A percentile compares a stretch with the other conserved stretches of the same genome.
phyloP scores from a whole-genome alignment of 2,329 filamentous ascomycete genomes.

The Trichoderma sp. region DNA sequence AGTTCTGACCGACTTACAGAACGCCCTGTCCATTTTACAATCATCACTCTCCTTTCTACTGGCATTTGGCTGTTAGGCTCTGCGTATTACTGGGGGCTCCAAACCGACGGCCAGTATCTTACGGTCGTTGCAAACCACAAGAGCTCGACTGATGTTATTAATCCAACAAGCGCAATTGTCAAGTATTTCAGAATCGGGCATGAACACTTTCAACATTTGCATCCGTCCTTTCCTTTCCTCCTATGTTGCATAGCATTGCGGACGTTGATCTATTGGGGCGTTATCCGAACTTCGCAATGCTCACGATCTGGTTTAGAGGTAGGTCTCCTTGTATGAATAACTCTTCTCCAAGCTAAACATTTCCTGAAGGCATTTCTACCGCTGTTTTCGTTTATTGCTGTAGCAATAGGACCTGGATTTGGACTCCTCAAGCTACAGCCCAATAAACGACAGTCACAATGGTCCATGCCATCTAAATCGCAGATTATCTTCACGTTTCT shows the following conservation, averaged over 20 bases:
- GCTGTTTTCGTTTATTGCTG: background rate
- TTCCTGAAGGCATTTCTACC: constrained; percentile 36
- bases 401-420: background rate
- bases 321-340: background rate
- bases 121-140: constrained; percentile 4
- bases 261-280: constrained; percentile 35
- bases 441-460: constrained; percentile 21
- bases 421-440: background rate
- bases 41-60: constrained; percentile 25
- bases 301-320: constrained; percentile 36
- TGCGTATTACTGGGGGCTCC: background rate
- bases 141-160: background rate
- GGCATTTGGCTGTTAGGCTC: background rate
- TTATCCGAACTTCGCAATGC: constrained; percentile 38
- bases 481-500: constrained; percentile 21
- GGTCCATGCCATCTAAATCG: constrained; percentile 29
- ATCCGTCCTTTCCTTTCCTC: background rate
- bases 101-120: background rate
- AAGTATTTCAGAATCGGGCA: background rate
- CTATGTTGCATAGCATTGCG: constrained; percentile 13
- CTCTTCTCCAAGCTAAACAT: background rate
- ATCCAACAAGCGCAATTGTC: background rate
- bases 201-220: background rate
- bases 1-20: constrained; percentile 26
- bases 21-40: constrained; percentile 39